A percentile compares a stretch with the other conserved stretches of the same genome.
Conservation (phyloP, 352 stramenopile genomes). For the Phytophthora litchii region DNA sequence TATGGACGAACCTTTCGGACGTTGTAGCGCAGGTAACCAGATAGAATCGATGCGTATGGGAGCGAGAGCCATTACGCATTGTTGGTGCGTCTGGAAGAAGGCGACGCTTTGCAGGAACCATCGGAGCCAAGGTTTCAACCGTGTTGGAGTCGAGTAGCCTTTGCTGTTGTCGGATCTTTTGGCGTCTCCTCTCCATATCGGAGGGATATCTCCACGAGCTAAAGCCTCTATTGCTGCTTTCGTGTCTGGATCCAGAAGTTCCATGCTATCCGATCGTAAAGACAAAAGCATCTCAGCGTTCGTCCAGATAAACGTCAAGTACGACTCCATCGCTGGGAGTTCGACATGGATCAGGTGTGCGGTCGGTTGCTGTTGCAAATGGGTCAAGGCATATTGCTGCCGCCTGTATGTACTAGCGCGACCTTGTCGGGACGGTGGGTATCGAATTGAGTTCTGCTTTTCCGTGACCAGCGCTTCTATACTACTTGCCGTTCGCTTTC, state of each 20-base stretch:
- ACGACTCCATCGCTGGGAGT: conserved; percentile 54
- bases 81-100: conserved; percentile 42
- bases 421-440: conserved; percentile 8
- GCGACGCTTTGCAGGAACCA: conserved; percentile 39
- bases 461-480: neutral
- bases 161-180: conserved; percentile 2
- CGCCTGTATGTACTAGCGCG: conserved; percentile 10
- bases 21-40: conserved; percentile 47
- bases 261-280: conserved; percentile 26
- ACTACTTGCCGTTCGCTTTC: conserved; percentile 22
- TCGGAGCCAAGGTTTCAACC: conserved; percentile 27
- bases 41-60: conserved; percentile 26
- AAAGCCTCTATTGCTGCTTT: conserved; percentile 24
- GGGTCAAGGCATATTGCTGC: conserved; percentile 21
- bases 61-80: conserved; percentile 16
- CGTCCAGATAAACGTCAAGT: conserved; percentile 50
- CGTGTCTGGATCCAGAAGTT: conserved; percentile 24
- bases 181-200: conserved; percentile 13
- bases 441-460: conserved; percentile 8
- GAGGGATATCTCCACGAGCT: conserved; percentile 16
- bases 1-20: conserved; percentile 44
- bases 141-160: conserved; percentile 33
- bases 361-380: conserved; percentile 35
- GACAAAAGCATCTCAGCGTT: conserved; percentile 43
- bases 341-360: conserved; percentile 51